phyloP scores from a whole-genome alignment of 345 rosid species.

The Dovyalis caffra region DNA sequence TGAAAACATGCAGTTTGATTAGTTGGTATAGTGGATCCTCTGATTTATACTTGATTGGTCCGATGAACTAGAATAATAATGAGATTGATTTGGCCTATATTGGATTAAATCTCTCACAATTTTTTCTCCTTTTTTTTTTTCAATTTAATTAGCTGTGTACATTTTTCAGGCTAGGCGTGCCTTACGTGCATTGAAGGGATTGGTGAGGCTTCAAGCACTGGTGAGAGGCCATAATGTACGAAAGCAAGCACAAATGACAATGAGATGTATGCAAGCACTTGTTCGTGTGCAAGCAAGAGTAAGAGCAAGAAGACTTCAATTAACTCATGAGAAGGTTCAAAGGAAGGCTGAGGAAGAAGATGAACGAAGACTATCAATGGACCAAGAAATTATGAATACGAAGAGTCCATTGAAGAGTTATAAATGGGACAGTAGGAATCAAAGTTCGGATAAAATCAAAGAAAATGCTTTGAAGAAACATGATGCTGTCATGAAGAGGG shows the following conservation, averaged over 20 bases:
- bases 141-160: not conserved
- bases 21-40: not conserved
- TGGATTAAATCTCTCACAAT: not conserved
- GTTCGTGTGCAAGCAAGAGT: conserved; percentile 95
- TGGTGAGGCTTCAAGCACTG: conserved; percentile 89
- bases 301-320: conserved; percentile 68
- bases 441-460: conserved; percentile 35
- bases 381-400: not conserved
- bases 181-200: conserved; percentile 81
- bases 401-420: conserved; percentile 37
- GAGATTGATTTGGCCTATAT: not conserved
- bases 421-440: conserved; percentile 42
- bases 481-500: conserved; percentile 66
- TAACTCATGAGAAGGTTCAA: conserved; percentile 50
- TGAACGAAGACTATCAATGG: not conserved
- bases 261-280: conserved; percentile 97
- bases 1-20: not conserved
- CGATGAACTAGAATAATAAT: no score
- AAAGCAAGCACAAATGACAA: conserved; percentile 95
- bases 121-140: not conserved
- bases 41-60: no score
- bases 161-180: conserved; percentile 79
- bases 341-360: conserved; percentile 32
- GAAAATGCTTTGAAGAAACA: conserved; percentile 48
- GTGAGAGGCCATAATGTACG: conserved; percentile 95